These are phyloP conservation scores for Ogataea siamensis DNA, from an alignment of 805 yeast species.

Conservation along the genomic window DNA sequence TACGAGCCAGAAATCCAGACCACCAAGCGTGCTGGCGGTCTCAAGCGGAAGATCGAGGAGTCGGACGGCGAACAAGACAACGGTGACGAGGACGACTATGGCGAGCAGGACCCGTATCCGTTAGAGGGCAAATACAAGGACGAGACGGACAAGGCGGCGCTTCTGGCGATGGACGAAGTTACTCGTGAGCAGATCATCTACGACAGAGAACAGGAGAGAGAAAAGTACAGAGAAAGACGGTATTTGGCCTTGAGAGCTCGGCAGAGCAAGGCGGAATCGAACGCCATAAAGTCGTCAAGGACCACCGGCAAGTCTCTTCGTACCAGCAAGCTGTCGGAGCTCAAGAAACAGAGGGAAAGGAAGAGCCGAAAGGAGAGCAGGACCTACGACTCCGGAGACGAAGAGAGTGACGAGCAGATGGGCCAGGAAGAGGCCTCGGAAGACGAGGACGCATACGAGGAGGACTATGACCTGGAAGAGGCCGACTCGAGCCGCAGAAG, in stretches of 20 bases:
- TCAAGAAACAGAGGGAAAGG: conserved; percentile 37
- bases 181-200: conserved; percentile 88
- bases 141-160: conserved; percentile 65
- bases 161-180: conserved; percentile 80
- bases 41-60: conserved; percentile 31
- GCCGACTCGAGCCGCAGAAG: conserved; percentile 37
- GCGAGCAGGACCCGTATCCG: conserved; percentile 77
- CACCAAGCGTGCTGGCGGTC: conserved; percentile 22
- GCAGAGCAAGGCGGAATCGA: conserved; percentile 45
- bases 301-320: conserved; percentile 28
- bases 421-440: conserved; percentile 36
- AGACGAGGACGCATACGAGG: conserved; percentile 44
- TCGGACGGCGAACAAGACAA: conserved; percentile 27
- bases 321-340: conserved; percentile 36
- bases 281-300: conserved; percentile 28
- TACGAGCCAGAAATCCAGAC: conserved; percentile 37
- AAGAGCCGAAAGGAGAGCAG: conserved; percentile 31
- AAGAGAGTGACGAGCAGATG: conserved; percentile 40
- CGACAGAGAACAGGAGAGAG: conserved; percentile 91
- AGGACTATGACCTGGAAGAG: conserved; percentile 28
- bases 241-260: conserved; percentile 80
- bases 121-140: conserved; percentile 87
- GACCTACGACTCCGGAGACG: conserved; percentile 31
- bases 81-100: conserved; percentile 31
- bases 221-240: conserved; percentile 79